phyloP scores from a whole-genome alignment of 441 rosid species.

The Capsella rubella region DNA sequence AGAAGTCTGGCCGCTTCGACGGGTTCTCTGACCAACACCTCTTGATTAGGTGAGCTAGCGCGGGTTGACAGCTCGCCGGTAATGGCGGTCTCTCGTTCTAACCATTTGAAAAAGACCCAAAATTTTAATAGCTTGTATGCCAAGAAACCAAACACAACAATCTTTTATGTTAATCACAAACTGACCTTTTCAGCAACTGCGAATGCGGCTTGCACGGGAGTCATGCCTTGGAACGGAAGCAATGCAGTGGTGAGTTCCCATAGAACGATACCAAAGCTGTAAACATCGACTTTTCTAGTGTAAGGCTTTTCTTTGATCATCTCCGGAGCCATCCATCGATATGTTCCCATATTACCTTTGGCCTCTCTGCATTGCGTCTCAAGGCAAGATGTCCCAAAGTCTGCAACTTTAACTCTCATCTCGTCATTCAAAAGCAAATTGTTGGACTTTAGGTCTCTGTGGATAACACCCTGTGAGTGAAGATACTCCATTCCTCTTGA shows the following conservation, averaged over 20 bases:
- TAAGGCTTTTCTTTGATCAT: constrained; percentile 94
- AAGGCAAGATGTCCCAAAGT: constrained; percentile 92
- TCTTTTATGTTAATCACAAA: neutral
- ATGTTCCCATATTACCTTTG: constrained; percentile 96
- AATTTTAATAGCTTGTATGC: neutral
- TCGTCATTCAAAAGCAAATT: constrained; percentile 91
- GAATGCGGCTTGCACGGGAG: constrained; percentile 97
- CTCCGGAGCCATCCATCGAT: constrained; percentile 98
- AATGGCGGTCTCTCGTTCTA: constrained; percentile 95
- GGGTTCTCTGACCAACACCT: constrained; percentile 94
- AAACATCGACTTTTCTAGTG: constrained; percentile 92
- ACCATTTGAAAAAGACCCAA: neutral
- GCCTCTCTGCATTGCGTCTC: constrained; percentile 89
- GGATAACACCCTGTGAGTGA: constrained; percentile 96
- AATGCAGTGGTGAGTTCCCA: constrained; percentile 97
- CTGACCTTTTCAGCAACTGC: constrained; percentile 97
- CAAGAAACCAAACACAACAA: neutral
- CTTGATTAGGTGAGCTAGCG: constrained; percentile 82
- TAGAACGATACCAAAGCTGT: constrained; percentile 94
- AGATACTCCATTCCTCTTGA: constrained; percentile 99
- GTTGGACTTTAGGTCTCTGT: constrained; percentile 90
- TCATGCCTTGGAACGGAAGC: constrained; percentile 98
- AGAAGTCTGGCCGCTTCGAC: constrained; percentile 88
- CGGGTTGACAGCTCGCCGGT: constrained; percentile 94
- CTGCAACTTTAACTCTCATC: constrained; percentile 95